Base-by-base conservation (phyloP, 2,329 filamentous ascomycete species). In the Didymella sp. region DNA sequence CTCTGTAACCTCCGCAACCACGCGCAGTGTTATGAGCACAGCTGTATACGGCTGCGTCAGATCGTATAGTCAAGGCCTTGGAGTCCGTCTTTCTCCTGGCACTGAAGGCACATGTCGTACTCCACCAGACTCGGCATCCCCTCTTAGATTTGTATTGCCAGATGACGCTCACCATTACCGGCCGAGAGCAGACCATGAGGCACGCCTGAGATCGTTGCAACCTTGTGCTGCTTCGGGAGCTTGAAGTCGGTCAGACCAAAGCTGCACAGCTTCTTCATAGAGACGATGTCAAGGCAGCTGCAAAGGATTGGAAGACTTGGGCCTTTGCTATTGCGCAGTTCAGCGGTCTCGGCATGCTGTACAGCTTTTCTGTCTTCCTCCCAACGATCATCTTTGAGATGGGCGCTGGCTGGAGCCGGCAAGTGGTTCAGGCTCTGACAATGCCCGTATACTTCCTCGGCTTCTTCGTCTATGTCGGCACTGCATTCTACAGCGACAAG, bases 271-370 rank as follows among this genome's bases (percentile, higher is more conserved):
- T 77, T 47, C 68, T 76, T 30, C 76, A 80, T 1, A 72, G 76
- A 53, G 78, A 74, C 52, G 77, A 82, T 8, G 78, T 82, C 38
- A 82, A 80, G 72, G 76, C 76, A 28, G 83, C 81, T 13, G 76
- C 82, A 41, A 64, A 66, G 64, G 70, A 73, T 56, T 71, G 67
- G 69, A 73, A 72, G 47, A 65, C 63, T 1, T 72, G 66, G 38
- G 62, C 62, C 4, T 71, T 58, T 15, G 81, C 13, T 64, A 78
- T 47, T 78, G 85, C 84, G 71, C 83, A 85, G 25, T 72, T 72
- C 27, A 57, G 62, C 12, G 68, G 63, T 3, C 56, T 66, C 3
- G 63, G 63, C 2, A 68, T 68, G 63, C 57, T 68, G 25, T 69
- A 67, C 54, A 65, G 68, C 46, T 70, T 71, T 47, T 64, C 59